Percentiles rank a stretch among this genome's conserved stretches.
These are phyloP conservation scores for Hibiscus mutabilis DNA, from an alignment of 345 rosid genomes.

Conservation along the genomic window DNA sequence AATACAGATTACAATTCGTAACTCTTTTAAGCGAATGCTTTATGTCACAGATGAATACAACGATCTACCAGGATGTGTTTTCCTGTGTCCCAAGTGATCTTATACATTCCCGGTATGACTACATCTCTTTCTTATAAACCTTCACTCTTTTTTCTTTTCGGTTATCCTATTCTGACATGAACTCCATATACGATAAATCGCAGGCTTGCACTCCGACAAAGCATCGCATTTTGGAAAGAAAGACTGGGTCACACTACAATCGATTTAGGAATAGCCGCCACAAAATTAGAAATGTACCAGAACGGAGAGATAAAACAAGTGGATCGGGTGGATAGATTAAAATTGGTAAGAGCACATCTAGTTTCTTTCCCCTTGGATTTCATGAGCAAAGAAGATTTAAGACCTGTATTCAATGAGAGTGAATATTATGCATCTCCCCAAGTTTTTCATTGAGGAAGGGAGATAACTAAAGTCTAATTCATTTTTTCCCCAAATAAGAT, in stretches of 20 bases:
- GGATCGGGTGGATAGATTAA: constrained; percentile 64
- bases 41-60: constrained; percentile 63
- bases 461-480: background rate
- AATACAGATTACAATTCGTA: background rate
- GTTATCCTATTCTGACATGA: background rate
- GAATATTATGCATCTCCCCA: constrained; percentile 91
- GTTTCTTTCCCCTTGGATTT: constrained; percentile 93
- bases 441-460: constrained; percentile 43
- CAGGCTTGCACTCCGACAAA: constrained; percentile 64
- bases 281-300: constrained; percentile 54
- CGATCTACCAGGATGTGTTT: constrained; percentile 84
- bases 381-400: constrained; percentile 86
- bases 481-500: background rate
- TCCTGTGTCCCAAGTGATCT: constrained; percentile 90
- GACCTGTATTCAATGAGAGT: constrained; percentile 92
- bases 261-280: constrained; percentile 84
- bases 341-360: constrained; percentile 67
- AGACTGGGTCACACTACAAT: constrained; percentile 79
- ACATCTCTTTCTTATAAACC: background rate
- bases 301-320: constrained; percentile 52
- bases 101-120: constrained; percentile 69
- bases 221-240: constrained; percentile 61
- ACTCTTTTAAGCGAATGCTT: background rate
- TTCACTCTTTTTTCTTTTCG: background rate
- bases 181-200: constrained; percentile 1